A percentile compares a stretch with the other conserved stretches of the same genome.
phyloP scores from a whole-genome alignment of 371 early-diverging fungal species.

The Umbelopsis sp. region DNA sequence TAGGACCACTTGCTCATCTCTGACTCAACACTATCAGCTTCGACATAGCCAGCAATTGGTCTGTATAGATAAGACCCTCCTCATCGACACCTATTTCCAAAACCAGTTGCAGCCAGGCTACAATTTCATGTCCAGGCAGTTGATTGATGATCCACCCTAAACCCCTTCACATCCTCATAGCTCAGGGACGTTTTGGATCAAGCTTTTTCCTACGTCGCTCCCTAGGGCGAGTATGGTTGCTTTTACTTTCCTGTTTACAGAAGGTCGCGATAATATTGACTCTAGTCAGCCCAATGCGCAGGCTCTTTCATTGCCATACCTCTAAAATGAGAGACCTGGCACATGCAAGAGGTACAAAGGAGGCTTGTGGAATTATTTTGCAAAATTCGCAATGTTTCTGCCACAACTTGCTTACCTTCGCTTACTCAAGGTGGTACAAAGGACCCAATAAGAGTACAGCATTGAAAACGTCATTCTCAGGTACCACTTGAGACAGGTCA shows the following conservation, averaged over 20 bases:
- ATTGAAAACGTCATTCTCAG: slow-evolving; percentile 9
- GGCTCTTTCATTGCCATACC: neutral
- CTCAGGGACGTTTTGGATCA: neutral
- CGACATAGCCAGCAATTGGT: neutral
- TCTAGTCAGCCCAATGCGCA: neutral
- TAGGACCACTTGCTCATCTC: too few species aligned
- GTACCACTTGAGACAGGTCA: slow-evolving; percentile 10
- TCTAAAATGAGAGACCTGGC: neutral
- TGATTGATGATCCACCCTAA: neutral
- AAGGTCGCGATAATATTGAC: neutral
- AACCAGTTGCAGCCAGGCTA: neutral
- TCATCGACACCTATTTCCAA: neutral
- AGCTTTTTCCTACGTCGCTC: too few species aligned
- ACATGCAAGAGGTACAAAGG: neutral
- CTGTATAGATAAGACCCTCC: neutral
- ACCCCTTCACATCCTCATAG: neutral
- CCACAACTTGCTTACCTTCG: neutral
- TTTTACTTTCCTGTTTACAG: neutral
- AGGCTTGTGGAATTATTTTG: neutral
- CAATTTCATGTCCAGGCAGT: neutral
- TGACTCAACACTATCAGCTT: neutral
- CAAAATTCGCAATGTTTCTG: neutral
- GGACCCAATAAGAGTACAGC: neutral
- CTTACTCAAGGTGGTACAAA: neutral
- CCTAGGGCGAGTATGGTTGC: neutral